Percentiles rank a stretch among this genome's conserved stretches.
Evolutionary conservation across 1,139 yeast species (phyloP).

Genomic region (Candida sp.): DNA sequence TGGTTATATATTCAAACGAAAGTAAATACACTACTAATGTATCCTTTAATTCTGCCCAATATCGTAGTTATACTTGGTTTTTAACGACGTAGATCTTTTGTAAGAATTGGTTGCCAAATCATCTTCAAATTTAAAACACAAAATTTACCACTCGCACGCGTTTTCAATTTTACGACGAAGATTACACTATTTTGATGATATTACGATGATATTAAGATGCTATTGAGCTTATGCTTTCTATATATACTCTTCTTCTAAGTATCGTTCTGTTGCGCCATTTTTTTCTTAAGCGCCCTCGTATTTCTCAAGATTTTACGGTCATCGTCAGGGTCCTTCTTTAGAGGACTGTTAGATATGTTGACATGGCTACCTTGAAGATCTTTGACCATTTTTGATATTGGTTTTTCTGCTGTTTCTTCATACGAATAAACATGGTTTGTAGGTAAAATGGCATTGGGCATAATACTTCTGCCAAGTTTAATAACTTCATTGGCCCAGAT

Average conservation of each 20-base stretch:
- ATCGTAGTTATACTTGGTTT: no score
- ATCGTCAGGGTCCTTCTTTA: constrained; percentile 25
- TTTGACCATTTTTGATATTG: constrained; percentile 29
- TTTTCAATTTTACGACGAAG: no score
- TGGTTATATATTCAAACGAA: background rate
- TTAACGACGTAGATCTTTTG: background rate
- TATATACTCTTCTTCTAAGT: constrained; percentile 6
- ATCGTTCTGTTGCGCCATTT: constrained; percentile 10
- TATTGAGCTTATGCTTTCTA: background rate
- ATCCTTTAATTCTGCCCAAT: no score
- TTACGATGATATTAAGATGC: background rate
- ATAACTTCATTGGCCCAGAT: constrained; percentile 72
- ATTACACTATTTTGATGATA: no score
- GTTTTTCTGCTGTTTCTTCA: constrained; percentile 13
- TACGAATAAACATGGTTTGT: constrained; percentile 35
- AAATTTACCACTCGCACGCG: background rate
- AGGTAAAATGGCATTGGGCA: constrained; percentile 54
- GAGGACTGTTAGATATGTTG: constrained; percentile 16
- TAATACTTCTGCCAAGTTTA: constrained; percentile 62
- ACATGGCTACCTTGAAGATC: constrained; percentile 16
- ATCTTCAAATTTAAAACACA: background rate
- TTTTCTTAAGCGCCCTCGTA: constrained; percentile 39
- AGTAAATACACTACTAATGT: no score
- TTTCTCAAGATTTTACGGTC: constrained; percentile 30
- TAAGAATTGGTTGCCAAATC: background rate